A percentile compares a stretch with the other conserved stretches of the same genome.
Conservation (phyloP, 768 basidiomycete species). For the Artomyces pyxidatus region DNA sequence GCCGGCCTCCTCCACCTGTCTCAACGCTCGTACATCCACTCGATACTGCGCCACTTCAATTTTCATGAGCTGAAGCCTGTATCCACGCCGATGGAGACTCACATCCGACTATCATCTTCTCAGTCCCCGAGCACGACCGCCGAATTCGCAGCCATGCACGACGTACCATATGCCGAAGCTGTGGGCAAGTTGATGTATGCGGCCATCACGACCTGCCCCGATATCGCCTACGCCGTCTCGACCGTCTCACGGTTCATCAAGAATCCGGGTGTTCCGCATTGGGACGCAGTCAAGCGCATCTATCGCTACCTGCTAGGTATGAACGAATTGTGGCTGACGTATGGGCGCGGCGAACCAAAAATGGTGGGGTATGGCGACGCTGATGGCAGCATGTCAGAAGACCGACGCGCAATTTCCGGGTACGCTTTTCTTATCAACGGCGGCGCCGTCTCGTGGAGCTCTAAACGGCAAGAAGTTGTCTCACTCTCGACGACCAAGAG, state of each 20-base stretch:
- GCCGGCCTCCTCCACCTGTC: slow-evolving; percentile 19
- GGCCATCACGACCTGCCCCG: slow-evolving; percentile 27
- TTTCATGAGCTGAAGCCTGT: slow-evolving; percentile 19
- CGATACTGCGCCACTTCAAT: slow-evolving; percentile 17
- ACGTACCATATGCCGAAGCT: slow-evolving; percentile 18
- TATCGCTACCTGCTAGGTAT: slow-evolving; percentile 33
- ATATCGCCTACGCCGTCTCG: slow-evolving; percentile 31
- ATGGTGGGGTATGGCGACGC: slow-evolving; percentile 20
- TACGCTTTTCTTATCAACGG: slow-evolving; percentile 26
- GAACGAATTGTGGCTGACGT: slow-evolving; percentile 15
- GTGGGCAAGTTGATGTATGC: slow-evolving; percentile 30
- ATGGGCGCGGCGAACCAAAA: slow-evolving; percentile 1
- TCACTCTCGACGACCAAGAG: slow-evolving; percentile 34
- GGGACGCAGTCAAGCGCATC: slow-evolving; percentile 30
- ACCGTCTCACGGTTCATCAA: slow-evolving; percentile 25
- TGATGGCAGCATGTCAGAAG: slow-evolving; percentile 20
- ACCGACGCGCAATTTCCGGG: slow-evolving; percentile 22
- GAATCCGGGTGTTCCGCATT: slow-evolving; percentile 28
- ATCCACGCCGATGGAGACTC: slow-evolving; percentile 21
- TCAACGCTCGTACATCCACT: slow-evolving; percentile 24
- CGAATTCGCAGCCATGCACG: background rate
- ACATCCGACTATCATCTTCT: background rate
- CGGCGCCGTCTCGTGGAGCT: slow-evolving; percentile 33
- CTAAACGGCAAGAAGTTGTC: slow-evolving; percentile 30
- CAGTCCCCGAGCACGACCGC: background rate